A percentile compares a stretch with the other conserved stretches of the same genome.
These are phyloP conservation scores for Podaxis rugospora DNA, from an alignment of 768 basidiomycete species.

Conservation along the genomic window DNA sequence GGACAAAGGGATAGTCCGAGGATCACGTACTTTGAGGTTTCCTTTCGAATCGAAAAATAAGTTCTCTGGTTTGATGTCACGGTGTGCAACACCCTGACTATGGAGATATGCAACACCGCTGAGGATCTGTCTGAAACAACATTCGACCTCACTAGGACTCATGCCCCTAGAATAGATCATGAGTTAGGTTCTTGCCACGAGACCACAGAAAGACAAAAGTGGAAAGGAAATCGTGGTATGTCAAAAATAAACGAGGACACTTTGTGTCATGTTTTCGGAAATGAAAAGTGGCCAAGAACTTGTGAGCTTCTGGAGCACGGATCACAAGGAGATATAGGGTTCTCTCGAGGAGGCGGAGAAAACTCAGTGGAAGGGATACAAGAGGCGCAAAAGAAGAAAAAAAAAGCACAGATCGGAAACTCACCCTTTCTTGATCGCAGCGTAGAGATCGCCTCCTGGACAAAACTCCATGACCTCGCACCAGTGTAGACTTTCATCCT, in stretches of 20 bases:
- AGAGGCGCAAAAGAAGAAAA: not conserved
- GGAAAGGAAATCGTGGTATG: not conserved
- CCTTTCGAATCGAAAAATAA: constrained; percentile 90
- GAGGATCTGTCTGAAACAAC: constrained; percentile 96
- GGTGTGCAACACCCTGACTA: constrained; percentile 94
- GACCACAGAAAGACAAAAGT: constrained; percentile 1
- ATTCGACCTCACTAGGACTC: constrained; percentile 90
- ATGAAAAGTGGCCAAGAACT: not conserved
- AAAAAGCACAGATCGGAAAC: constrained; percentile 15
- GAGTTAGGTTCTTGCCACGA: not conserved
- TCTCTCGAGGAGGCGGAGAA: not conserved
- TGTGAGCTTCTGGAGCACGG: not conserved
- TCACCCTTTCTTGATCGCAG: constrained; percentile 94
- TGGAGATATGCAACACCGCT: constrained; percentile 88
- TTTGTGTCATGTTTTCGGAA: constrained; percentile 7
- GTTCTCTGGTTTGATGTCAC: constrained; percentile 98
- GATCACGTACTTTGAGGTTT: constrained; percentile 75
- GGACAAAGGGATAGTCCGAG: not conserved
- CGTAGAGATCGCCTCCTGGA: constrained; percentile 96
- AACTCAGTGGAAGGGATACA: not conserved
- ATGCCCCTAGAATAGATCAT: constrained; percentile 41
- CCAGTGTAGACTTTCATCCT: constrained; percentile 95
- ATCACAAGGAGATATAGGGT: not conserved
- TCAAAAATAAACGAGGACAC: constrained; percentile 6
- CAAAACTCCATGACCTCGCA: constrained; percentile 99